Evolutionary conservation across 768 basidiomycete genomes (phyloP).

Genomic region (Pholiota microspora): DNA sequence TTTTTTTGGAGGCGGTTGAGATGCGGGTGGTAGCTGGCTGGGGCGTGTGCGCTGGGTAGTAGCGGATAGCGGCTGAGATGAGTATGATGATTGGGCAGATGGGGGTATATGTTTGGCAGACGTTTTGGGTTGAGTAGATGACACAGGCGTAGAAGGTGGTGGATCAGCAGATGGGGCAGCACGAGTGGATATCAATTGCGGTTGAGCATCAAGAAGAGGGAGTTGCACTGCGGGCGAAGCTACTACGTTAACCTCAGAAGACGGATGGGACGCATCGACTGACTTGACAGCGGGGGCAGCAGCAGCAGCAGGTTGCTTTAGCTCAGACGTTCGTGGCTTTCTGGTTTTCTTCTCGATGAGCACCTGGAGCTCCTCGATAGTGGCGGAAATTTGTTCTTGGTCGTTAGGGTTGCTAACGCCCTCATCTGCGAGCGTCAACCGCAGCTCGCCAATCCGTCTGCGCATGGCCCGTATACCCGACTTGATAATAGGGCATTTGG

Average conservation of each 20-base stretch:
- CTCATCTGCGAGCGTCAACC: constrained; percentile 23
- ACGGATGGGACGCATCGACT: constrained; percentile 7
- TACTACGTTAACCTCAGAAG: constrained; percentile 5
- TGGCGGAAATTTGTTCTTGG: constrained; percentile 2
- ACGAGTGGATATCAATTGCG: not conserved
- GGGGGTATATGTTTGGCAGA: not conserved
- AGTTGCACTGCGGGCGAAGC: not conserved
- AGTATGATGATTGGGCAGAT: not conserved
- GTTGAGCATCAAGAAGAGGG: not conserved
- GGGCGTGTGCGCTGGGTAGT: not conserved
- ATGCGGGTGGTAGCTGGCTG: not conserved
- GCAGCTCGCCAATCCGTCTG: constrained; percentile 44
- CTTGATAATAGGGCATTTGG: constrained; percentile 45
- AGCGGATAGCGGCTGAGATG: not conserved
- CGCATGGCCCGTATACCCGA: constrained; percentile 42
- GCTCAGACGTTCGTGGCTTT: constrained; percentile 16
- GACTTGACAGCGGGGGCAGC: constrained; percentile 9
- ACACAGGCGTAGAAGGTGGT: constrained; percentile 4
- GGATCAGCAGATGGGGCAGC: not conserved
- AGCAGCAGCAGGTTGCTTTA: constrained; percentile 2
- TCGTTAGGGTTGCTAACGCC: constrained; percentile 13
- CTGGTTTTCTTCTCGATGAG: constrained; percentile 27
- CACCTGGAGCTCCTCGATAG: constrained; percentile 42
- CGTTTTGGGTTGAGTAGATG: not conserved
- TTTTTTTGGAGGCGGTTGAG: not conserved